phyloP scores from a whole-genome alignment of 495 filamentous ascomycete genomes.

The Podospora didyma region DNA sequence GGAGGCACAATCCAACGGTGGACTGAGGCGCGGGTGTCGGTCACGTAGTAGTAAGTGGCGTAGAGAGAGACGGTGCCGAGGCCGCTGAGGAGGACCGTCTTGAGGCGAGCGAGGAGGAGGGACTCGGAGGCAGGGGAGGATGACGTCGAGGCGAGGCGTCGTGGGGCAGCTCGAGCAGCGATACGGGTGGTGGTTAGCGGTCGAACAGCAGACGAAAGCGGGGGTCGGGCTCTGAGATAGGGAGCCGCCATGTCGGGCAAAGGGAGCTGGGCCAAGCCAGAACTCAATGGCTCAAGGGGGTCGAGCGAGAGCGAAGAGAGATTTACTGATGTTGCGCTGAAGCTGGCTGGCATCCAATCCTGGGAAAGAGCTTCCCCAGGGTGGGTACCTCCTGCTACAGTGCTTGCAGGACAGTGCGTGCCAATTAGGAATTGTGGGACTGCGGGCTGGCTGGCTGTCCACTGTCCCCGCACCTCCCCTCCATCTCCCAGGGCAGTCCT shows the following conservation, averaged over 20 bases:
- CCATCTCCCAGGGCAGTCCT: no score
- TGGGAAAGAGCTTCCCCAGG: no score
- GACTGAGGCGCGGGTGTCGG: slow-evolving; percentile 83
- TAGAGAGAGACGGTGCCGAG: slow-evolving; percentile 38
- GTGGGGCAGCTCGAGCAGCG: slow-evolving; percentile 5
- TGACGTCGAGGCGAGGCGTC: slow-evolving; percentile 25
- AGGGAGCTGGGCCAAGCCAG: slow-evolving; percentile 29
- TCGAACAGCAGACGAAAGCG: slow-evolving; percentile 26
- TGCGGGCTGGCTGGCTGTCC: no score
- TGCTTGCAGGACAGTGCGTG: no score
- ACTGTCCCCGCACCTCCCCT: no score
- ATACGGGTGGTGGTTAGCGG: slow-evolving; percentile 21
- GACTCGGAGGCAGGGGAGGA: slow-evolving; percentile 29
- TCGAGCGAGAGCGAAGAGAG: slow-evolving; percentile 5
- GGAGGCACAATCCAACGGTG: slow-evolving; percentile 80
- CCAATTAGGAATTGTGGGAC: no score
- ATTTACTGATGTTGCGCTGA: slow-evolving; percentile 2
- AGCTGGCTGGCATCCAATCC: background rate
- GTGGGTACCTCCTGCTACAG: background rate
- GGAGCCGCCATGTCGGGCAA: slow-evolving; percentile 33
- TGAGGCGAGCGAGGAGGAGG: slow-evolving; percentile 34
- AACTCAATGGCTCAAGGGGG: slow-evolving; percentile 32
- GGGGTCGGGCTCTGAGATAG: slow-evolving; percentile 27
- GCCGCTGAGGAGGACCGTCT: slow-evolving; percentile 52
- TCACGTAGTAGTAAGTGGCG: slow-evolving; percentile 68